Base-by-base conservation (phyloP, 352 stramenopile genomes). In the Phytophthora constricta region DNA sequence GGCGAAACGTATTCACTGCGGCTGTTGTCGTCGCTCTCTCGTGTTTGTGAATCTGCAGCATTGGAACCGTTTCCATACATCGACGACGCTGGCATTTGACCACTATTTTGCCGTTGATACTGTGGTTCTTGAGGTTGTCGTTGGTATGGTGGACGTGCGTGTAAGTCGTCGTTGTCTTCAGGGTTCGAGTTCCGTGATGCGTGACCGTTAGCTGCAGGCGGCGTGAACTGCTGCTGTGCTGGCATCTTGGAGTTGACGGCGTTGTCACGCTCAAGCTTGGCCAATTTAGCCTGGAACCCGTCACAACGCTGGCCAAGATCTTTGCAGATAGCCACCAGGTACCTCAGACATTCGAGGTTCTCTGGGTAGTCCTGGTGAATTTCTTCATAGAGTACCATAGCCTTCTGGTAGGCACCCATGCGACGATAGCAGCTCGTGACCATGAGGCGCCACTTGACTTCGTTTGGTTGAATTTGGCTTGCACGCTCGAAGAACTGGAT, bases 361-460 rank as follows among this genome's bases (percentile, higher is more conserved):
- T 98, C 90, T 3, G 95, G 96, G 70, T 98, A 97, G 33, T 97
- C 86, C 43, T 94, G 67, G 76, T 98, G 96, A 57, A 99, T 96
- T 62, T 97, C 77, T 73, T 98, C 86, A 77, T 99, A 99, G 2
- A 98, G 76, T 27, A 94, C 76, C 67, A 99, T 91, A 17, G 96
- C 96, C 20, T 92, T 90, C 41, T 96, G 84, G 65, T 98, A 97
- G 19, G 93, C 84, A 5, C 93, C 94, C 87, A 98, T 97, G 50
- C 96, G 84, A n/a, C 96, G 86, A 70, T 98, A 98, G 69, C 96
- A 98, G 67, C 86, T 98, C 14, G 95, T 98, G 43, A 98, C 90
- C 96, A 99, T 99, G 56, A 99, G 87, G 10, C 90, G 76, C 96
- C 96, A 99, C 67, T 99, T 99, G 53, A 98, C 91, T 63, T 99